Conservation (phyloP, 148 eudicot genomes). For the Heliamphora exappendiculata region DNA sequence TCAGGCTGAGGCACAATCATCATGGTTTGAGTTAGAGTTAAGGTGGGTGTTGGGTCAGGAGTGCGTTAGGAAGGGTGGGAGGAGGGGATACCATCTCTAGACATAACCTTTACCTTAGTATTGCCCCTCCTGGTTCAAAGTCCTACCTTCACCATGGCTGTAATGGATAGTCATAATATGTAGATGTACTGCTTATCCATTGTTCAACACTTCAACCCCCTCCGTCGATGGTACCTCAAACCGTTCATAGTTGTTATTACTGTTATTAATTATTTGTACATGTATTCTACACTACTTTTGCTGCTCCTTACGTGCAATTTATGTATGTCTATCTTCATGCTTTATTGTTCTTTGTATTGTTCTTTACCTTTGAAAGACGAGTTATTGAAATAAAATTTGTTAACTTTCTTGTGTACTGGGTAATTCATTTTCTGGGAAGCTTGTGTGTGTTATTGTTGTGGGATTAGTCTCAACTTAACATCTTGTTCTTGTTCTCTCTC, state of each 20-base stretch:
- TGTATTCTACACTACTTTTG: neutral
- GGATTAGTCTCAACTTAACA: slow-evolving; percentile 11
- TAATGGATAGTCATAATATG: neutral
- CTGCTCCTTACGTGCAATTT: neutral
- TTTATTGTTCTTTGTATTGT: neutral
- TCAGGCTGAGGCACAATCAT: no score
- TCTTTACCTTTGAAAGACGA: neutral
- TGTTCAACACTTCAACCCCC: no score
- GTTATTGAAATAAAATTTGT: neutral
- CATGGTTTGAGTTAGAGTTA: no score
- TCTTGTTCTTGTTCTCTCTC: no score
- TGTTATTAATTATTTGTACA: neutral
- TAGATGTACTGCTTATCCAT: neutral
- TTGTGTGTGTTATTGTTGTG: neutral
- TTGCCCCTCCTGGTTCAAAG: no score
- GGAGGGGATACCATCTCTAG: no score
- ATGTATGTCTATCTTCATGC: neutral
- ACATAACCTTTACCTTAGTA: no score
- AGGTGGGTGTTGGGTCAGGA: no score
- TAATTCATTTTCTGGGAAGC: neutral
- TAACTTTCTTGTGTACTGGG: neutral
- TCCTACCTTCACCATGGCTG: no score
- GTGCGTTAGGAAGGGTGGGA: no score
- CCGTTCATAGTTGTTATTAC: neutral
- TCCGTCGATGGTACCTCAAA: no score